Base-by-base conservation (phyloP, 306 rosid species). In the Argentina anserina region DNA sequence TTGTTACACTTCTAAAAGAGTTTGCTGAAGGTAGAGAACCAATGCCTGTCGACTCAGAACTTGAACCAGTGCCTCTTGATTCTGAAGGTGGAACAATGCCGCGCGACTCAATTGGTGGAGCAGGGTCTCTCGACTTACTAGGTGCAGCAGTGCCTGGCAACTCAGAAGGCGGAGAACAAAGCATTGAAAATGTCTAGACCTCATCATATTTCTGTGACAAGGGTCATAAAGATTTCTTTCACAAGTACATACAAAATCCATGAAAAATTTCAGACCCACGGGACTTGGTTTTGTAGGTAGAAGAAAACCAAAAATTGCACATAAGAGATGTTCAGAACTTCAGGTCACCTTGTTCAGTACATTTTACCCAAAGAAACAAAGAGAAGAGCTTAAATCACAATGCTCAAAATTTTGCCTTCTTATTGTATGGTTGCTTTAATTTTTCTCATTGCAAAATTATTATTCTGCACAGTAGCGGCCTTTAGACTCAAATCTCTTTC, bases 1-100 rank as follows among this genome's bases (percentile, higher is more conserved):
- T 94, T 7, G 93, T 86, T 52, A 69, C 78, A 72, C 96, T 91
- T 72, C 82, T 91, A 55, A 78, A 87, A 80, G 87, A 89, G 43
- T 71, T 93, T 67, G 85, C 90, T 0, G 80, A 76, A 18, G 82
- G 74, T 78, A 72, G 78, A 55, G 61, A 10, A 39, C 61, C 26
- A 46, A 23, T 39, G 50, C 21, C 42, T 28, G 60, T 73, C 34
- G 62, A 26, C 21, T 62, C 26, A 45, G 56, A 2, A 50, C 3
- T 1, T 50, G 60, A 11, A 39, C 43, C 34, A 46, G 11, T 47
- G 42, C 36, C 43, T 39, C 65, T 71, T 26, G 65, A 31, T 17
- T 55, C 21, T 65, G 28, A 50, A 17, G 21, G 52, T 46, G 33
- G 15, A 75, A 69, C 42, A 39, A 5, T 47, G 50, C 28, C 26